Conservation (phyloP, 495 filamentous ascomycete species). For the Pseudevernia furfuracea region DNA sequence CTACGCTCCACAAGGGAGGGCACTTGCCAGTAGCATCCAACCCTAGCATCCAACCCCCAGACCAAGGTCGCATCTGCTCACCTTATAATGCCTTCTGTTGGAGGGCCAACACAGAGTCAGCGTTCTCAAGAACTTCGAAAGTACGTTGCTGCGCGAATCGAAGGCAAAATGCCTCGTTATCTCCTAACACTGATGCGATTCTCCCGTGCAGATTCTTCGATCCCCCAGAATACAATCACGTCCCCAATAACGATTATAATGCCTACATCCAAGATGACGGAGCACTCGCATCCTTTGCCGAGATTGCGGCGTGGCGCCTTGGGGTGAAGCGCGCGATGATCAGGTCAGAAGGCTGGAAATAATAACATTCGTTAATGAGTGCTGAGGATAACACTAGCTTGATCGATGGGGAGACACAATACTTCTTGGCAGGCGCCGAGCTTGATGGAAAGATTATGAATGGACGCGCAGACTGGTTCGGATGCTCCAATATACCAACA, state of each 20-base stretch:
- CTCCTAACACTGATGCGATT: neutral
- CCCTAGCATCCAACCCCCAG: neutral
- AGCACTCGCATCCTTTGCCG: neutral
- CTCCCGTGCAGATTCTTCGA: neutral
- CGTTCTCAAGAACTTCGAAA: neutral
- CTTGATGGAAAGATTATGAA: neutral
- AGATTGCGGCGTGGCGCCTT: neutral
- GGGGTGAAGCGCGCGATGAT: neutral
- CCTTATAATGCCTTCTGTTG: neutral
- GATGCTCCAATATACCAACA: neutral
- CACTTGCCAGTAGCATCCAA: neutral
- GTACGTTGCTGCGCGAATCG: neutral
- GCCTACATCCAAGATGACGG: no score
- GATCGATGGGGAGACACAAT: constrained; percentile 1
- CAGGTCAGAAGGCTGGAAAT: neutral
- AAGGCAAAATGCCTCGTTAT: neutral
- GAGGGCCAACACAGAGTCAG: neutral
- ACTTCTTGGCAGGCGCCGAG: neutral
- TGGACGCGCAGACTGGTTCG: neutral
- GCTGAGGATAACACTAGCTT: neutral
- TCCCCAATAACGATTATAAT: neutral
- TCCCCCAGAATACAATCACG: neutral
- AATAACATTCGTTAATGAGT: neutral
- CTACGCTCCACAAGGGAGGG: neutral
- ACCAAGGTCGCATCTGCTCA: neutral